Base-by-base conservation (phyloP, 2,329 filamentous ascomycete species). In the Aspergillus nomiae region DNA sequence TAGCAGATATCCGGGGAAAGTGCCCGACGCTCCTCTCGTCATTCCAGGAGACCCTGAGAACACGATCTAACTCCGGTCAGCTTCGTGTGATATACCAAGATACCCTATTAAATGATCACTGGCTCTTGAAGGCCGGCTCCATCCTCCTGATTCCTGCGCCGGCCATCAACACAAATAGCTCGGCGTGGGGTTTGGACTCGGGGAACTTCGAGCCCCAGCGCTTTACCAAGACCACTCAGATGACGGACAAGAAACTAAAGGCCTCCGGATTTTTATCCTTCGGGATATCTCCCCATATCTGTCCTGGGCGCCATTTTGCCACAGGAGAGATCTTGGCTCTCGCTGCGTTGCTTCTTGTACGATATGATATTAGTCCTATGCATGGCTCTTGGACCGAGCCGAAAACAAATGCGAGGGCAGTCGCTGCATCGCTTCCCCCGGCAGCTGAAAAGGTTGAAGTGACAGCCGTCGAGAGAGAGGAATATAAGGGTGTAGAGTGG, bases 231-330 rank as follows among this genome's bases (percentile, higher is more conserved):
- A 38, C 12, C 12, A 24, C 12, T 24, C 24, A 16, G 14, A 5
- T 57, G 19, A 61, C 64, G 3, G 63, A 64, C 26, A 64, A 67
- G 10, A 46, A 58, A 11, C 66, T 63, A 19, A 67, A 24, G 70
- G 76, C 7, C 4, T 66, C 66, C 26, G 71, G 69, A 0, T 84
- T 84, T 62, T 72, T 83, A 26, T 75, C 80, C 0, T 86, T 86
- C 67, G 84, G 84, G 2, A 78, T 83, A 4, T 83, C 83, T 14
- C 82, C 80, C 56, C 81, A 79, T 7, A 67, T 84, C 9, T 85
- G 82, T 62, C 81, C 82, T 8, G 81, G 82, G 0, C 72, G 81
- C 4, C 78, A 83, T 63, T 84, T 84, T 72, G 82, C 82, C 1
- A 78, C 74, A 11, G 77, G 74, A n/a, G 81, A 83, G 67, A 80